Conservation (phyloP, 768 basidiomycete species). For the Boletus insuetus region DNA sequence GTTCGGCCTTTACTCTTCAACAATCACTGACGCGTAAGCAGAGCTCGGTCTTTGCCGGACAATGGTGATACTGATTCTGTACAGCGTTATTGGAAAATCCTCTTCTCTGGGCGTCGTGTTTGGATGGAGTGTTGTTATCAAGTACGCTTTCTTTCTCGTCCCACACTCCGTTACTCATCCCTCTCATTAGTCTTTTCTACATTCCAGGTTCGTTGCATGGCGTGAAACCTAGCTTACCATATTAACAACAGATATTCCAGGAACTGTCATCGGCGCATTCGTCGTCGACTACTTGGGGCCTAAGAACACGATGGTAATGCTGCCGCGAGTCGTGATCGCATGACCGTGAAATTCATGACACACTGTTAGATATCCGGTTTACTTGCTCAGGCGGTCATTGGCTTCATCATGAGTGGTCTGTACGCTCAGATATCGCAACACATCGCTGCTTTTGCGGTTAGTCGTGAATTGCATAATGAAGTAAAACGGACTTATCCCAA, state of each 20-base stretch:
- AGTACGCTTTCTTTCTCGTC: slow-evolving; percentile 42
- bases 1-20: slow-evolving; percentile 82
- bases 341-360: background rate
- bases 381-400: slow-evolving; percentile 63
- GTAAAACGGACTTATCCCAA: background rate
- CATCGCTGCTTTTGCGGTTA: slow-evolving; percentile 72
- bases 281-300: slow-evolving; percentile 74
- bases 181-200: slow-evolving; percentile 50
- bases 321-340: background rate
- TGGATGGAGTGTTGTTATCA: slow-evolving; percentile 85
- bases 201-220: slow-evolving; percentile 45
- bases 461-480: slow-evolving; percentile 16
- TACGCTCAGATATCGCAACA: slow-evolving; percentile 61
- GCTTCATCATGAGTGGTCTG: slow-evolving; percentile 88
- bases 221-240: background rate
- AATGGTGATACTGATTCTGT: background rate
- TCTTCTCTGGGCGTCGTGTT: slow-evolving; percentile 59
- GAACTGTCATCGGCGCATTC: slow-evolving; percentile 71
- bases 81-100: slow-evolving; percentile 56
- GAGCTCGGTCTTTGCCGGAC: background rate
- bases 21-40: slow-evolving; percentile 62
- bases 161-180: slow-evolving; percentile 1
- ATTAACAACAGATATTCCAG: slow-evolving; percentile 24
- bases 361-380: slow-evolving; percentile 59
- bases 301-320: slow-evolving; percentile 65